Conservation (phyloP, 805 yeast species). For the Wickerhamiella vanderwaltii region DNA sequence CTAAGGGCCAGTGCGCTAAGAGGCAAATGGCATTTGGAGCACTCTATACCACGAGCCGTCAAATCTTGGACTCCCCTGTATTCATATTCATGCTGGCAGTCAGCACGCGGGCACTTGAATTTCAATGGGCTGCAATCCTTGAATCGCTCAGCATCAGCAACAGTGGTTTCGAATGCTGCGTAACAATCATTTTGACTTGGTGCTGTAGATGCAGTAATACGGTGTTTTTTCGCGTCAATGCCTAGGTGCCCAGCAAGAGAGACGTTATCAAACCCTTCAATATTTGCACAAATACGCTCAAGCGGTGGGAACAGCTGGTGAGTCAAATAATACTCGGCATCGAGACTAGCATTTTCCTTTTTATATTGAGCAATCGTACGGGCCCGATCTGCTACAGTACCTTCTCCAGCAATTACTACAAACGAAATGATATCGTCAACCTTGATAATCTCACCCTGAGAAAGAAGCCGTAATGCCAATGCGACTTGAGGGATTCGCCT, state of each 20-base stretch:
- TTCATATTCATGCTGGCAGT: constrained; percentile 34
- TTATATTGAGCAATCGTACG: constrained; percentile 61
- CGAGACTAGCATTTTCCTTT: constrained; percentile 48
- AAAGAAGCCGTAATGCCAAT: constrained; percentile 71
- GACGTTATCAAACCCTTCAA: constrained; percentile 75
- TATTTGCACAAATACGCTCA: constrained; percentile 69
- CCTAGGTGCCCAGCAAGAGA: constrained; percentile 70
- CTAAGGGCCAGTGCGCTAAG: constrained; percentile 46
- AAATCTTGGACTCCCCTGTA: constrained; percentile 58
- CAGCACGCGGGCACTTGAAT: constrained; percentile 56
- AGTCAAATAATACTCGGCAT: constrained; percentile 65
- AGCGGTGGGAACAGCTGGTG: constrained; percentile 87
- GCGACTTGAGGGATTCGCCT: constrained; percentile 74
- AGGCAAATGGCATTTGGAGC: constrained; percentile 45
- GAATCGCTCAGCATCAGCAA: constrained; percentile 74
- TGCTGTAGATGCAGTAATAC: no score
- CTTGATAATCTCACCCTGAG: constrained; percentile 73
- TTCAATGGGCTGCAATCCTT: constrained; percentile 44
- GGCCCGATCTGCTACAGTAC: constrained; percentile 65
- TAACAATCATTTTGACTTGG: constrained; percentile 9
- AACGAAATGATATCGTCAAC: constrained; percentile 86
- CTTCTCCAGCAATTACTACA: constrained; percentile 46
- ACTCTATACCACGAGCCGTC: constrained; percentile 57
- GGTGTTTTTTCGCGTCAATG: constrained; percentile 43
- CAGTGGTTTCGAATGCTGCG: constrained; percentile 72